Evolutionary conservation across 140 eudicot species (phyloP).

Genomic region (Cichorium intybus): DNA sequence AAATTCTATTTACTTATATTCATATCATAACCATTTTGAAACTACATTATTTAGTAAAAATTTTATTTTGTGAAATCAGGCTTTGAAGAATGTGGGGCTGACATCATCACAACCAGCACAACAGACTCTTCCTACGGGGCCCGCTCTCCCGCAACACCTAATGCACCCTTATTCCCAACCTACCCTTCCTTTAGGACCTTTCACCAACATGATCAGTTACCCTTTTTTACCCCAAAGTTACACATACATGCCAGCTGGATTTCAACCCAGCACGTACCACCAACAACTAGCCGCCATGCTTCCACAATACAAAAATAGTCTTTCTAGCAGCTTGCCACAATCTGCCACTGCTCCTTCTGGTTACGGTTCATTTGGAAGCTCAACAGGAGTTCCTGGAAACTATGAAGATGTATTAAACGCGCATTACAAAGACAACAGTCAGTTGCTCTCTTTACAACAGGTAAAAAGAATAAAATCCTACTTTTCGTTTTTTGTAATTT

Average conservation of each 20-base stretch:
- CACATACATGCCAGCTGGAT: constrained; percentile 87
- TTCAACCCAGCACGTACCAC: constrained; percentile 72
- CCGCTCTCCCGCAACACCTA: constrained; percentile 67
- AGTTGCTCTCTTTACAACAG: constrained; percentile 73
- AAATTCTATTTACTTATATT: constrained; percentile 4
- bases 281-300: constrained; percentile 69
- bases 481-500: neutral
- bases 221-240: constrained; percentile 77
- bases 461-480: constrained; percentile 21
- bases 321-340: constrained; percentile 67
- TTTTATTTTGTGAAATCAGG: constrained; percentile 34
- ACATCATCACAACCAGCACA: constrained; percentile 54
- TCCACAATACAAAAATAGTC: constrained; percentile 71
- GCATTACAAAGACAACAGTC: constrained; percentile 76
- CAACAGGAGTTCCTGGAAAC: constrained; percentile 57
- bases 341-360: constrained; percentile 70
- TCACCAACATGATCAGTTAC: constrained; percentile 71
- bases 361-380: constrained; percentile 58
- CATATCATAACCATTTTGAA: neutral
- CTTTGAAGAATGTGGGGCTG: constrained; percentile 58
- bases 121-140: constrained; percentile 57
- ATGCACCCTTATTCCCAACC: constrained; percentile 73
- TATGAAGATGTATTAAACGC: constrained; percentile 77
- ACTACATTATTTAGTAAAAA: neutral
- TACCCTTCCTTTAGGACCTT: constrained; percentile 66